These are phyloP conservation scores for Tetracentron sinense DNA, from an alignment of 164 flowering plant species.

Conservation along the genomic window DNA sequence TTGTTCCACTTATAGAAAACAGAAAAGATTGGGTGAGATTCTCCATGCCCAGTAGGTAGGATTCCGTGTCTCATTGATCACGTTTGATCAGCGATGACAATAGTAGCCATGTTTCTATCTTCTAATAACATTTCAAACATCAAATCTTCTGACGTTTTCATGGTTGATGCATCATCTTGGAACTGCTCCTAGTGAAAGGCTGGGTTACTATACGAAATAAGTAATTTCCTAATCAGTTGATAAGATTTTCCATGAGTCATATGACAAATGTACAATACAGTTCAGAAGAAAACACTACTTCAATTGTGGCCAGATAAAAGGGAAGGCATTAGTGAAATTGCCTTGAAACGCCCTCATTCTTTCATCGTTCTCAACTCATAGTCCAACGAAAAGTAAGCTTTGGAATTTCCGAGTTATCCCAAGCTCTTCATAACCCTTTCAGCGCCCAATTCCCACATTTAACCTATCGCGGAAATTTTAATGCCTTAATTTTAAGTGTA, in stretches of 20 bases:
- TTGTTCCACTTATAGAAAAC: no score
- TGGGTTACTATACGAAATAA: background rate
- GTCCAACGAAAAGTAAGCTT: slow-evolving; percentile 50
- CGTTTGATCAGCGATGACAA: no score
- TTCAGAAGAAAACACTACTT: background rate
- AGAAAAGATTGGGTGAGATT: no score
- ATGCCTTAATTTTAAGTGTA: background rate
- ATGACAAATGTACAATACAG: background rate
- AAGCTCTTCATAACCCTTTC: slow-evolving; percentile 55
- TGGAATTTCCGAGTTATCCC: slow-evolving; percentile 51
- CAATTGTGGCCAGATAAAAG: background rate
- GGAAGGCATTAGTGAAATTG: slow-evolving; percentile 27
- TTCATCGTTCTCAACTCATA: slow-evolving; percentile 81
- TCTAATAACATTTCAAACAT: background rate
- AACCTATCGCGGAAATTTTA: slow-evolving; percentile 35
- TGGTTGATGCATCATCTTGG: background rate
- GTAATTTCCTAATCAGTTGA: no score
- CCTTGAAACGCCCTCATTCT: slow-evolving; percentile 75
- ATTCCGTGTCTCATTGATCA: no score
- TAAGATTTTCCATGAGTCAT: no score
- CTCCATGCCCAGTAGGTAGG: no score
- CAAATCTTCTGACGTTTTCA: background rate
- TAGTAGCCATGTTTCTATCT: no score
- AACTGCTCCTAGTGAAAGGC: background rate
- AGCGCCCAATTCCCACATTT: slow-evolving; percentile 81